Base-by-base conservation (phyloP, 1,139 yeast species). In the Blastobotrys petasosporus region DNA sequence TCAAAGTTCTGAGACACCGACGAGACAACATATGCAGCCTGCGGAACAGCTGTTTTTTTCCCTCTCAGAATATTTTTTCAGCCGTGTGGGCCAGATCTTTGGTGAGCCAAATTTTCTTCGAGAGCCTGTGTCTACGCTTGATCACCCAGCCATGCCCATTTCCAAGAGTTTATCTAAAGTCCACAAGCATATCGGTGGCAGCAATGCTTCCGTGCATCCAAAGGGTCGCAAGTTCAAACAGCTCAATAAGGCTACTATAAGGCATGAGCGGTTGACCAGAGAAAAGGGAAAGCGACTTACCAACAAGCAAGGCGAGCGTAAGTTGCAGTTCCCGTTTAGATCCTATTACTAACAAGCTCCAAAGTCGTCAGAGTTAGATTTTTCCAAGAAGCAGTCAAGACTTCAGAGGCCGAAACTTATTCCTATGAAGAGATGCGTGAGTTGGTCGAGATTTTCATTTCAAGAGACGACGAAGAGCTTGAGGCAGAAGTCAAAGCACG, bases 151-250 rank as follows among this genome's bases (percentile, higher is more conserved):
- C 30, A 88, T 88, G 96, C 95, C 95, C 15, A 69, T 82, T 46
- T 82, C 82, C 28, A 88, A 86, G 59, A 80, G 82, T 50, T 70
- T 88, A 42, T 67, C 74, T 20, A 88, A 87, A 63, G 85, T 90
- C 38, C 76, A 79, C 55, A 85, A 85, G 67, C 77, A 77, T 62
- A 71, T 80, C 40, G 79, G 78, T 39, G 80, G 81, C 15, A 66
- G 70, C 10, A 68, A 68, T 47, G 61, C 62, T 25, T 59, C 62
- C 10, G 73, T 90, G 55, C 97, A 90, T 63, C 88, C 94, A 35
- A 83, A 82, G 60, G 95, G 97, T 6, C 76, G 97, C 47, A 88
- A 86, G 65, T 84, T 86, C 66, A 83, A 84, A 63, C 88, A 85
- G 64, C 69, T 90, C 47, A 82, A 82, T 51, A 72, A 94, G 53